These are phyloP conservation scores for Hypoxylon rubiginosum DNA, from an alignment of 2,329 filamentous ascomycete species.

Conservation along the genomic window DNA sequence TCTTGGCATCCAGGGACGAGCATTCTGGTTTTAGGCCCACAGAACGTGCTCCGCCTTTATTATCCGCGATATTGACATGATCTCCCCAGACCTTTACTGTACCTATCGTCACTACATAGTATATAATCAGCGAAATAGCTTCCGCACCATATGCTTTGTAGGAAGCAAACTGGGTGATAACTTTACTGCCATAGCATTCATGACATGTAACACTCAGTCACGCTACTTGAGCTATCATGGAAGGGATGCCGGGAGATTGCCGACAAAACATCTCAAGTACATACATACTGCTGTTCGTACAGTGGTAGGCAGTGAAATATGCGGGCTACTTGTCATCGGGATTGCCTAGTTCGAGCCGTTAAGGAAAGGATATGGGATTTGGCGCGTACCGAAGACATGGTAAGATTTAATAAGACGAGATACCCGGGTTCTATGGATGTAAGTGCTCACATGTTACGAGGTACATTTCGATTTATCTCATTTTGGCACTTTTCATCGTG, in stretches of 20 bases:
- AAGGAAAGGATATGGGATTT: constrained; percentile 31
- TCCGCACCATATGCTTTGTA: constrained; percentile 1
- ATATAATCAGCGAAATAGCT: constrained; percentile 24
- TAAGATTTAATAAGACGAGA: constrained; percentile 39
- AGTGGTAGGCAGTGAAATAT: constrained; percentile 11
- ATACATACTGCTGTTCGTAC: constrained; percentile 20
- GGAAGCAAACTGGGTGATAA: background rate
- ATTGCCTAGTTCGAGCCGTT: constrained; percentile 16
- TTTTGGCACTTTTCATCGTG: constrained; percentile 1
- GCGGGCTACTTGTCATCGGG: constrained; percentile 21
- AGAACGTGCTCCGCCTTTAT: constrained; percentile 32
- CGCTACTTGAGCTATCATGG: constrained; percentile 1
- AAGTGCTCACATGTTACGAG: constrained; percentile 11
- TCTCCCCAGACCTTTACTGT: constrained; percentile 26
- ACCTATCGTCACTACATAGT: constrained; percentile 23
- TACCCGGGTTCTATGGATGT: constrained; percentile 27
- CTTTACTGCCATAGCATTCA: background rate
- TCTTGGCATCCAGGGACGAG: constrained; percentile 40
- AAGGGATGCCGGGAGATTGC: constrained; percentile 34
- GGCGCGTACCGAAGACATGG: constrained; percentile 39
- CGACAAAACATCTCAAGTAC: constrained; percentile 28
- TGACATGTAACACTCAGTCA: background rate
- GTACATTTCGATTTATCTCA: background rate
- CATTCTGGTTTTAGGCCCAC: constrained; percentile 28
- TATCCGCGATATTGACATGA: constrained; percentile 41